Percentiles rank a stretch among this genome's conserved stretches.
Conservation (phyloP, 140 eudicot genomes). For the Erigeron philadelphicus region DNA sequence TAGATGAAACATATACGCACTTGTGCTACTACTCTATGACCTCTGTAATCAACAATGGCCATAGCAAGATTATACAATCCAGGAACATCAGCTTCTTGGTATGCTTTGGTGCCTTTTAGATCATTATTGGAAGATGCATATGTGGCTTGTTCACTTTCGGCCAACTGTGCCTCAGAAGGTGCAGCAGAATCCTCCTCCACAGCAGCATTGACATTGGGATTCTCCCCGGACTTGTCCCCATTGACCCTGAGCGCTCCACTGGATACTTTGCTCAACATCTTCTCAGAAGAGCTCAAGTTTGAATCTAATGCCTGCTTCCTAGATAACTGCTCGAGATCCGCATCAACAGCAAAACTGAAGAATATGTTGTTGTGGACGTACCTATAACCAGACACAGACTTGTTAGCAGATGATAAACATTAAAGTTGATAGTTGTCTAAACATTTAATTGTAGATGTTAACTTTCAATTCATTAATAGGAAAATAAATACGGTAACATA, state of each 20-base stretch:
- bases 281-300: conserved; percentile 36
- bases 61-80: conserved; percentile 96
- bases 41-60: conserved; percentile 97
- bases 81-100: conserved; percentile 96
- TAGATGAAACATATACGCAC: neutral
- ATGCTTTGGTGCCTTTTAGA: conserved; percentile 93
- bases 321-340: conserved; percentile 85
- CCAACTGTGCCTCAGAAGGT: conserved; percentile 68
- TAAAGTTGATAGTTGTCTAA: neutral
- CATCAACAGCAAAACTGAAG: conserved; percentile 97
- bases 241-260: conserved; percentile 14
- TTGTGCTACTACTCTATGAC: conserved; percentile 98
- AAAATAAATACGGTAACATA: too few species aligned
- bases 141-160: conserved; percentile 99
- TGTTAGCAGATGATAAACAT: neutral
- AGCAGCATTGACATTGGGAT: conserved; percentile 28
- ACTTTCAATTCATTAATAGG: too few species aligned
- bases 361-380: conserved; percentile 99
- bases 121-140: conserved; percentile 97
- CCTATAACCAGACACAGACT: conserved; percentile 38
- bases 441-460: neutral
- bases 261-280: conserved; percentile 28
- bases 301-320: conserved; percentile 47
- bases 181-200: conserved; percentile 46
- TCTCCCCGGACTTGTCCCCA: conserved; percentile 38